Evolutionary conservation across 192 early-diverging fungal species (phyloP), one percentile per base, ranked within the genome.

Genomic region (Mortierella antarctica): DNA sequence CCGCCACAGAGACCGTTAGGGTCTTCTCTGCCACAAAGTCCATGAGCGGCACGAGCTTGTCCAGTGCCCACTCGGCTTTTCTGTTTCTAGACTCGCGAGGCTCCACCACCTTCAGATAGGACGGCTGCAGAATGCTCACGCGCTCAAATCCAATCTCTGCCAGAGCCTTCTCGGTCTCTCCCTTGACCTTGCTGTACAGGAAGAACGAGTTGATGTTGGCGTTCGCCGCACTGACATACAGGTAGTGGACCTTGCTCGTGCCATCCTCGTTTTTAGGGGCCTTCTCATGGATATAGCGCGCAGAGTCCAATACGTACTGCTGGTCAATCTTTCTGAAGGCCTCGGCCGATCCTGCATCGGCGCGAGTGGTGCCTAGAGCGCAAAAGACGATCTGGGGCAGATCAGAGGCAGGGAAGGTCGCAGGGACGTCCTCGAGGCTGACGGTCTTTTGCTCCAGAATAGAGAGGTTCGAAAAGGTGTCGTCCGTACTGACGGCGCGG

Each of bases 291-390:
- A 92, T 82, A 7, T 85, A 63, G 44, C 90, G 89, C 4, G 93
- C 91, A 14, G 92, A 82, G 47, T 86, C 88, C 7, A 96, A 62
- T 12, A 91, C 89, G 63, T 95, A 95, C 63, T 91, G 89, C 53
- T 93, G 92, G 63, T 95, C 95, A 50, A 95, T 92, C 73, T 90
- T 92, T 59, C 86, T 75, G 62, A 95, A 96, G 5, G 73, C 83
- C 20, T 90, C 91, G 5, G 88, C 86, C 6, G 81, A 81, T 8
- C 94, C 94, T 52, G 91, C 89, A 59, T 83, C 86, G 3, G 82
- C 84, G 4, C 89, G 85, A 4, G 94, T 95, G 2, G 93, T 94
- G 41, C 89, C 94, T 7, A 96, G 83, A 62, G 90, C 86, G 69
- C 91, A 92, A 70, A 89, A 95, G 41, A 93, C 89, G 52, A 88